Evolutionary conservation across 352 stramenopile species (phyloP), one percentile per base, ranked within the genome.

Genomic region (Globisporangium solare): DNA sequence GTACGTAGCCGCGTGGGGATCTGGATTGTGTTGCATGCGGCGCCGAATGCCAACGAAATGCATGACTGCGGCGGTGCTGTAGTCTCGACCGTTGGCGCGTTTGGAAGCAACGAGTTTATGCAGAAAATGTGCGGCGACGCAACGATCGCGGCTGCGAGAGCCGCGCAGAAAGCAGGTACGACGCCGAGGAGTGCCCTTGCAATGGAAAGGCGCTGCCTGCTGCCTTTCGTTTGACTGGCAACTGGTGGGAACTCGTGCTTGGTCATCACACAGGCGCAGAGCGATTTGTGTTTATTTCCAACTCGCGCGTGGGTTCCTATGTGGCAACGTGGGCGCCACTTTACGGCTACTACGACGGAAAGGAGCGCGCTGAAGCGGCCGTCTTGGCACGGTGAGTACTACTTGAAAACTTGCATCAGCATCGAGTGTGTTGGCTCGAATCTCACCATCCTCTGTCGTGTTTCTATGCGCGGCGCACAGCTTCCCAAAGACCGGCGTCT

Each of bases 261-360:
- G 24, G 2, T 27, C 2, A 27, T 5, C 24, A 27, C 24, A 27
- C 5, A 27, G 73, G 71, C 6, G 79, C 59, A 0, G 73, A 94
- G 61, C 77, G 81, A 20, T 96, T 96, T 65, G 89, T 95, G 41
- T 96, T 96, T 55, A 74, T 97, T 22, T 96, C 86, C n/a, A 95
- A 94, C 56, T 94, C 89, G n/a, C 83, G 89, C 49, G 89, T 97
- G 7, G 87, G 84, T 22, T 81, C 77, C 22, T 76, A 82, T 47
- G 56, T 92, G 35, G 82, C 83, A 24, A 74, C 73, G 17, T 94
- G 79, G 75, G 61, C 81, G 20, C 86, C 86, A 0, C 70, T 96
- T 56, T 73, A 95, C 46, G 89, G 88, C 18, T 96, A 97, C 64
- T 97, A 94, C 69, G 70, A 96, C 50, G 88, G 89, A 42, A 97